Evolutionary conservation across 345 rosid species (phyloP), one percentile per base, ranked within the genome.

Genomic region (Salix exigua): DNA sequence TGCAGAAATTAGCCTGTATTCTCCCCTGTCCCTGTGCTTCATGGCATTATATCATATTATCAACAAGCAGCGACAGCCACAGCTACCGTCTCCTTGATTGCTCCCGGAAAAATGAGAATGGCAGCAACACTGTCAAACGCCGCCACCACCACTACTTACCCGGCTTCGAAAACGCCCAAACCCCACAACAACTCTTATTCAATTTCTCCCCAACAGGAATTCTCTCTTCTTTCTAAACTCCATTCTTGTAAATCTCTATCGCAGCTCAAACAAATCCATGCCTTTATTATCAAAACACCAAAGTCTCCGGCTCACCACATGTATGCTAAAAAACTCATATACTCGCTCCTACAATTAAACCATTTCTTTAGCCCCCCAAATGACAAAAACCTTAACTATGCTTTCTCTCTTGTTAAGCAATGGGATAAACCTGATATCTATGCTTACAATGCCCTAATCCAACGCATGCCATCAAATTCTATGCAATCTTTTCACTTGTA

Each of bases 211-310:
- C 73, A 26, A 70, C 73, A 46, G 48, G 38, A 28, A 38, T 40
- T 23, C n/a, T 17, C 31, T 16, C 67, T 77, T 44, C 73, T 82
- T 72, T 66, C 61, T 42, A 70, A 35, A 63, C 77, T 84, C 50
- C 82, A 86, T 50, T 82, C 77, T 3, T 80, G 85, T 71, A 81
- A 75, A 53, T 82, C 89, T 4, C 23, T 74, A 1, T 68, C 12
- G 63, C 73, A 83, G 73, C 16, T 85, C 23, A 83, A 82, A 55
- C 87, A 86, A 74, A 48, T 86, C 8, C 91, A 86, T 13, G 87
- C 86, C 51, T 73, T 83, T 19, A 44, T 80, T 55, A 72, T 80
- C 75, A 85, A 83, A 77, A 6, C 68, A 13, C 50, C 76, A 48
- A 74, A 11, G 26, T 18, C 21, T 38, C 79, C 74, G 42, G 68